Conservation (phyloP, 345 rosid genomes). For the Dimocarpus longan region DNA sequence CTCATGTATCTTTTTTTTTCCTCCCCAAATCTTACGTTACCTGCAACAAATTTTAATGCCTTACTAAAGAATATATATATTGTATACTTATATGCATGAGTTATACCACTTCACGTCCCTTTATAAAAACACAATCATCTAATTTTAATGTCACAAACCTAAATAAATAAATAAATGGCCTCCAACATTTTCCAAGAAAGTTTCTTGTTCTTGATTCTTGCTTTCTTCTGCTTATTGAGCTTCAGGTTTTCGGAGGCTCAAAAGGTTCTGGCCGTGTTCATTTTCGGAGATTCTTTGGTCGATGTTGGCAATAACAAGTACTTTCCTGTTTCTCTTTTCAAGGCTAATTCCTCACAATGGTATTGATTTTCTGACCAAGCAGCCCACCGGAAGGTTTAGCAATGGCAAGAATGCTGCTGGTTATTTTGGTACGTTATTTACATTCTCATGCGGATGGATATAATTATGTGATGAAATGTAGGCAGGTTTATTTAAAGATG, state of each 20-base stretch:
- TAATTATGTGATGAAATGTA: too few relatives aligned
- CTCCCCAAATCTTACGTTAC: too few relatives aligned
- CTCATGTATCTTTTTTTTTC: too few relatives aligned
- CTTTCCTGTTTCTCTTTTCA: conserved; percentile 38
- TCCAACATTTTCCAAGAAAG: neutral
- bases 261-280: conserved; percentile 46
- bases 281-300: conserved; percentile 54
- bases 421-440: conserved; percentile 37
- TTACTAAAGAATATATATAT: too few relatives aligned
- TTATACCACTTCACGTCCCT: too few relatives aligned
- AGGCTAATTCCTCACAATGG: conserved; percentile 56
- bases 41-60: too few relatives aligned
- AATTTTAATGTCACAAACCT: too few relatives aligned
- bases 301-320: conserved; percentile 60
- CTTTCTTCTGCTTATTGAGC: neutral
- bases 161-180: neutral
- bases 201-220: neutral
- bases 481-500: too few relatives aligned
- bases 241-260: conserved; percentile 24
- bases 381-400: conserved; percentile 55
- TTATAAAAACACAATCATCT: too few relatives aligned
- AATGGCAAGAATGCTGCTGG: conserved; percentile 63
- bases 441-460: too few relatives aligned
- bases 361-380: conserved; percentile 42
- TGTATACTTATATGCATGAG: too few relatives aligned